phyloP scores from a whole-genome alignment of 106 monocot species.

The Acorus gramineus region DNA sequence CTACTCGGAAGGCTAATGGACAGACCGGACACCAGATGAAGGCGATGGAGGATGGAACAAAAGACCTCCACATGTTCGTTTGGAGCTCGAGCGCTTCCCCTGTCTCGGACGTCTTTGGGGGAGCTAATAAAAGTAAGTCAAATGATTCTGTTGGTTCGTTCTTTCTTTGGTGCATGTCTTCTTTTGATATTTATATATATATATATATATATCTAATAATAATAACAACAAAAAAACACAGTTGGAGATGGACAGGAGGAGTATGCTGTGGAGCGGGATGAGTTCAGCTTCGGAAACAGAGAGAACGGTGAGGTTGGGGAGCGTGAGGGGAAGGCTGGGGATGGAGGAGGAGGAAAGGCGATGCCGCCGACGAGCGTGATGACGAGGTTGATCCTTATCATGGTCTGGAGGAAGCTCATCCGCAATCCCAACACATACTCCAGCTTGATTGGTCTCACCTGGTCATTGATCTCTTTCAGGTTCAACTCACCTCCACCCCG shows the following conservation, averaged over 20 bases:
- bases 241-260: neutral
- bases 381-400: slow-evolving; percentile 81
- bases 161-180: no score
- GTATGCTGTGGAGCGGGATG: neutral
- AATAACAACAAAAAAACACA: no score
- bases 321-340: neutral
- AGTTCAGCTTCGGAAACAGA: neutral
- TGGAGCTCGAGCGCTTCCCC: slow-evolving; percentile 22
- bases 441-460: slow-evolving; percentile 61
- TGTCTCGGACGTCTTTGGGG: neutral
- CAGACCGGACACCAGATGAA: neutral
- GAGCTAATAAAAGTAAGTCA: no score
- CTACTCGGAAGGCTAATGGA: no score
- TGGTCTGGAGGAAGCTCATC: slow-evolving; percentile 93
- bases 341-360: slow-evolving; percentile 6
- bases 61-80: slow-evolving; percentile 32
- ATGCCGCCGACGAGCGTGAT: slow-evolving; percentile 87
- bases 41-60: slow-evolving; percentile 4
- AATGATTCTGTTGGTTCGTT: no score
- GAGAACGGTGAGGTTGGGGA: neutral
- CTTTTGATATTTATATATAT: no score
- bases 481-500: neutral
- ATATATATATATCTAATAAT: no score
- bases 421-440: slow-evolving; percentile 97
- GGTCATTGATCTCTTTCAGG: slow-evolving; percentile 23